These are phyloP conservation scores for Metrosideros polymorpha DNA, from an alignment of 441 rosid genomes.

Conservation along the genomic window DNA sequence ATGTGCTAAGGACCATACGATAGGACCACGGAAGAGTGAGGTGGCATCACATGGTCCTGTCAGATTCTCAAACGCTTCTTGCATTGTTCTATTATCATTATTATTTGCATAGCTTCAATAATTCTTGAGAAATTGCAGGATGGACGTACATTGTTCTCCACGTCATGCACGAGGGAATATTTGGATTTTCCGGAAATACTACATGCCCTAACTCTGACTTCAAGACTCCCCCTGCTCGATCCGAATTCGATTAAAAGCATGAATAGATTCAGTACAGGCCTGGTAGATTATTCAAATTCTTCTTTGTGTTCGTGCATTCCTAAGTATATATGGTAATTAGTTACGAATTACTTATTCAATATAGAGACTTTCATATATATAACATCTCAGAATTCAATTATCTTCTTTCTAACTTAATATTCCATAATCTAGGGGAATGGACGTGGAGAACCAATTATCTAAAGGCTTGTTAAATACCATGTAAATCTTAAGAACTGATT, in stretches of 20 bases:
- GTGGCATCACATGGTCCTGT: neutral
- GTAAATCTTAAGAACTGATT: neutral
- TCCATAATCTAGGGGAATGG: neutral
- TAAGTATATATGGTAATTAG: neutral
- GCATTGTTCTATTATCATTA: neutral
- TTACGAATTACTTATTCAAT: neutral
- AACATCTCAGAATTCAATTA: neutral
- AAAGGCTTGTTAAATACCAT: neutral
- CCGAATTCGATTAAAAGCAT: neutral
- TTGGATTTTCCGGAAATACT: neutral
- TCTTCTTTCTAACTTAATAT: neutral
- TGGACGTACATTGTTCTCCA: neutral
- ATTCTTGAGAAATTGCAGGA: neutral
- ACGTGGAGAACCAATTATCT: rapidly evolving
- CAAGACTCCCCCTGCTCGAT: neutral
- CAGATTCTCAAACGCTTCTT: neutral
- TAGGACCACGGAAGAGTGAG: neutral
- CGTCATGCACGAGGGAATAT: neutral
- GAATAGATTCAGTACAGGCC: neutral
- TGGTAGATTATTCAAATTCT: no score
- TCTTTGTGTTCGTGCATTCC: no score
- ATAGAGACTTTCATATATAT: neutral
- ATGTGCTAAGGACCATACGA: neutral
- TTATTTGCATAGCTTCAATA: neutral
- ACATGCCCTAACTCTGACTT: neutral